Percentiles rank a stretch among this genome's conserved stretches.
Conservation (phyloP, 805 yeast species). For the Saccharomyces eubayanus region DNA sequence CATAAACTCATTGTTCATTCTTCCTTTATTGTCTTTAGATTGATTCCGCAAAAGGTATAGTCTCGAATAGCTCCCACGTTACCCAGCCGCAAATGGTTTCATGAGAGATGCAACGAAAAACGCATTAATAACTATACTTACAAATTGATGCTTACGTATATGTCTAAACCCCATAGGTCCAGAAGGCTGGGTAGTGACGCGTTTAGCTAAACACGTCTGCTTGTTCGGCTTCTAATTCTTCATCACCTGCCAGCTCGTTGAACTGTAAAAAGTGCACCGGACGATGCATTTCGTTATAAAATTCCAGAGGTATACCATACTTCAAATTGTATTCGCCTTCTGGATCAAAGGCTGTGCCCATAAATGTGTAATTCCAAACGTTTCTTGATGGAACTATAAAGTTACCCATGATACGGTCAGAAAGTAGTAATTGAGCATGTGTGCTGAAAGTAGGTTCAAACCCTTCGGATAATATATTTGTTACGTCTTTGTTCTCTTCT, state of each 20-base stretch:
- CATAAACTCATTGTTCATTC: too few relatives aligned
- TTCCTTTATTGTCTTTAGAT: too few relatives aligned
- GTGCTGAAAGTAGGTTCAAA: constrained; percentile 52
- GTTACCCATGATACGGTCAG: constrained; percentile 70
- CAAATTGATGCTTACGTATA: not conserved
- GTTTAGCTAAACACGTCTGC: constrained; percentile 43
- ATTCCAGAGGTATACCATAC: constrained; percentile 70
- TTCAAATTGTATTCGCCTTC: constrained; percentile 54
- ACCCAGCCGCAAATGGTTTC: not conserved
- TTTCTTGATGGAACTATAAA: constrained; percentile 79
- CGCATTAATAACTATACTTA: not conserved
- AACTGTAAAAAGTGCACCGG: constrained; percentile 80
- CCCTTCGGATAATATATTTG: constrained; percentile 55
- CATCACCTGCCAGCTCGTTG: constrained; percentile 50
- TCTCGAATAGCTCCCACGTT: not conserved
- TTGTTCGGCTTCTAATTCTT: constrained; percentile 55
- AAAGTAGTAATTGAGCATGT: constrained; percentile 59
- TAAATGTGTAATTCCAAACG: constrained; percentile 85
- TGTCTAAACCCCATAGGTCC: not conserved
- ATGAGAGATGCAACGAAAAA: not conserved
- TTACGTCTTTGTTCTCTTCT: constrained; percentile 43
- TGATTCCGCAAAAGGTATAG: too few relatives aligned
- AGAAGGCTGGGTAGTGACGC: not conserved
- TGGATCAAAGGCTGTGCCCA: constrained; percentile 75
- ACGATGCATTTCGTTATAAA: constrained; percentile 80